phyloP scores from a whole-genome alignment of 768 basidiomycete genomes.

The Lentinula detonsa region DNA sequence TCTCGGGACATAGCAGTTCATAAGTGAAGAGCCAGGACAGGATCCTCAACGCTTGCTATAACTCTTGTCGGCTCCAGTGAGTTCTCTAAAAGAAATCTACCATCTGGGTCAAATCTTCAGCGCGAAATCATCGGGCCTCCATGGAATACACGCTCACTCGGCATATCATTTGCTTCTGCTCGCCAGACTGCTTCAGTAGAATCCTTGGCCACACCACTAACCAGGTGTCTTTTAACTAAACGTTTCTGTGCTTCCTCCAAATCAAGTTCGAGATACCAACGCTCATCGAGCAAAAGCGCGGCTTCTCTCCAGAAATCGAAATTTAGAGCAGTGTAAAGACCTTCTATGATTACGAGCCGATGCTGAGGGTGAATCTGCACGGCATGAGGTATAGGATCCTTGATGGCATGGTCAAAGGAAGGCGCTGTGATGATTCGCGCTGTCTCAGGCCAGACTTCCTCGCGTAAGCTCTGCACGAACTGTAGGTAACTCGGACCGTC shows the following conservation, averaged over 20 bases:
- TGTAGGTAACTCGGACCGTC: slow-evolving; percentile 64
- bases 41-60: slow-evolving; percentile 30
- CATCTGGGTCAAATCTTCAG: slow-evolving; percentile 26
- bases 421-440: slow-evolving; percentile 53
- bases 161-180: slow-evolving; percentile 72
- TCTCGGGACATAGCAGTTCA: not conserved
- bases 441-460: slow-evolving; percentile 17
- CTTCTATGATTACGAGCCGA: slow-evolving; percentile 82
- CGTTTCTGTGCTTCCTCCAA: slow-evolving; percentile 48
- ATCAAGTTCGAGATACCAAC: slow-evolving; percentile 68
- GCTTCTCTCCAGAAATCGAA: slow-evolving; percentile 68
- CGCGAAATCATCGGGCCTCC: not conserved
- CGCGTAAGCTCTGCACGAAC: slow-evolving; percentile 56
- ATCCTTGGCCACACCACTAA: slow-evolving; percentile 66
- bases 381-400: slow-evolving; percentile 70
- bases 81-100: slow-evolving; percentile 36
- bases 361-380: slow-evolving; percentile 55
- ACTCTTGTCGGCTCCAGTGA: slow-evolving; percentile 39
- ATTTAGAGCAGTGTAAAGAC: slow-evolving; percentile 80
- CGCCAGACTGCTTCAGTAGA: slow-evolving; percentile 61
- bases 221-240: slow-evolving; percentile 68
- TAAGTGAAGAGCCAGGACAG: slow-evolving; percentile 7
- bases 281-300: slow-evolving; percentile 62
- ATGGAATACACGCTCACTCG: slow-evolving; percentile 40
- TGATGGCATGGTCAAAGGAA: slow-evolving; percentile 81